Evolutionary conservation across 208 protist species (phyloP).

Genomic region (Trypanosomatidae sp.): DNA sequence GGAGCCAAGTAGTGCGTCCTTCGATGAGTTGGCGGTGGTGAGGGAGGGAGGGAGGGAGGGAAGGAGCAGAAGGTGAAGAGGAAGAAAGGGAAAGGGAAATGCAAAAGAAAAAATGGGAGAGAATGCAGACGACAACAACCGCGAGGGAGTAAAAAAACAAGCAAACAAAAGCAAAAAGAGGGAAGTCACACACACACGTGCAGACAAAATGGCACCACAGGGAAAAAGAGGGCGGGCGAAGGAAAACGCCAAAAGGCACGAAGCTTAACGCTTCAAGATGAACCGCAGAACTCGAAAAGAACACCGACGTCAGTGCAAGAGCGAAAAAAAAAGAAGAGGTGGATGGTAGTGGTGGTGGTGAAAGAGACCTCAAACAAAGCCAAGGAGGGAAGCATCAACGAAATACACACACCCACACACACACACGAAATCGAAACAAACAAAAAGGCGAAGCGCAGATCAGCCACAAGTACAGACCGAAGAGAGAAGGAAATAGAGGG

Average conservation of each 20-base stretch:
- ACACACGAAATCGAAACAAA: background rate
- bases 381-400: conserved; percentile 8
- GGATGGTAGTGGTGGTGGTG: background rate
- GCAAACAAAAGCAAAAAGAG: background rate
- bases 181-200: background rate
- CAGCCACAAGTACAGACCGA: background rate
- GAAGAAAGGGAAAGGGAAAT: background rate
- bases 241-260: background rate
- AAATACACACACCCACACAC: background rate
- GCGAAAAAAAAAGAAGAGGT: conserved; percentile 8
- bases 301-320: background rate
- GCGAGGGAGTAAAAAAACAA: background rate
- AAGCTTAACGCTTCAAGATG: background rate
- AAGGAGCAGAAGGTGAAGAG: background rate
- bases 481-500: background rate
- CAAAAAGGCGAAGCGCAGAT: background rate
- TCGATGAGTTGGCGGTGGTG: background rate
- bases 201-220: conserved; percentile 2
- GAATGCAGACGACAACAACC: background rate
- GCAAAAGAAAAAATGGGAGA: conserved; percentile 10
- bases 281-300: background rate
- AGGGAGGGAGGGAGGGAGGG: background rate
- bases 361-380: too few relatives aligned
- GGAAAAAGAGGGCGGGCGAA: background rate
- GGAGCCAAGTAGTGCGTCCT: background rate